These are phyloP conservation scores for Globisporangium camurandrum DNA, from an alignment of 352 stramenopile species.

Conservation along the genomic window DNA sequence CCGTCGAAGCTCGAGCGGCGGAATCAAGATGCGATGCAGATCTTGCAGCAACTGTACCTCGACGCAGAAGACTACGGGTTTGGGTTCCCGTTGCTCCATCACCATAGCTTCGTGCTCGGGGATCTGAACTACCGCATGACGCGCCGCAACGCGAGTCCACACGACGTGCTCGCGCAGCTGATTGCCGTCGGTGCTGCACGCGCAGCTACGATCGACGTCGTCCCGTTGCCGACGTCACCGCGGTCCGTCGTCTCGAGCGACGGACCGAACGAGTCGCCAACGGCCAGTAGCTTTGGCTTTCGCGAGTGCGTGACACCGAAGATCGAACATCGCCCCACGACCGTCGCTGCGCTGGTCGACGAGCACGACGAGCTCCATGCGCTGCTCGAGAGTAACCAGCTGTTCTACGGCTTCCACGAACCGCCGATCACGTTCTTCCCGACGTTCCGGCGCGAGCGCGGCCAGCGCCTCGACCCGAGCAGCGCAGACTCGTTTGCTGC, in stretches of 20 bases:
- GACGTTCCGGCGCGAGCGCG: slow-evolving; percentile 69
- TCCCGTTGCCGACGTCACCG: slow-evolving; percentile 5
- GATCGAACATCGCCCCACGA: slow-evolving; percentile 15
- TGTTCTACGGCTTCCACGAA: slow-evolving; percentile 80
- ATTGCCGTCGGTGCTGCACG: slow-evolving; percentile 4
- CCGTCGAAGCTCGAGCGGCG: slow-evolving; percentile 69
- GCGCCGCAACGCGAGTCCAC: slow-evolving; percentile 29
- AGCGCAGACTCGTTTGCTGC: slow-evolving; percentile 25
- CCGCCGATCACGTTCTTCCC: slow-evolving; percentile 63
- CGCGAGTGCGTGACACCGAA: slow-evolving; percentile 40
- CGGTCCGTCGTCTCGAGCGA: slow-evolving; percentile 10
- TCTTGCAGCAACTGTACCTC: slow-evolving; percentile 75
- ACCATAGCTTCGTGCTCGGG: slow-evolving; percentile 86
- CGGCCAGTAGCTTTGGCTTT: slow-evolving; percentile 22
- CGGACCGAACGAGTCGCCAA: slow-evolving; percentile 14
- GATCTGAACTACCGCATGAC: slow-evolving; percentile 88
- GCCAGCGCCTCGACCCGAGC: slow-evolving; percentile 26
- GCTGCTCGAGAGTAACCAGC: slow-evolving; percentile 48
- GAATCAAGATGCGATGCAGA: slow-evolving; percentile 78
- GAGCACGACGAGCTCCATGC: slow-evolving; percentile 71
- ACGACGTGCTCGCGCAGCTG: slow-evolving; percentile 44
- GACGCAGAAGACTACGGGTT: slow-evolving; percentile 82
- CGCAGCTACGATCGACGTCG: slow-evolving; percentile 6
- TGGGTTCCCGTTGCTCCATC: slow-evolving; percentile 69
- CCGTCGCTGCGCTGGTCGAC: slow-evolving; percentile 31